Base-by-base conservation (phyloP, 345 rosid species). In the Ceriops decandra region DNA sequence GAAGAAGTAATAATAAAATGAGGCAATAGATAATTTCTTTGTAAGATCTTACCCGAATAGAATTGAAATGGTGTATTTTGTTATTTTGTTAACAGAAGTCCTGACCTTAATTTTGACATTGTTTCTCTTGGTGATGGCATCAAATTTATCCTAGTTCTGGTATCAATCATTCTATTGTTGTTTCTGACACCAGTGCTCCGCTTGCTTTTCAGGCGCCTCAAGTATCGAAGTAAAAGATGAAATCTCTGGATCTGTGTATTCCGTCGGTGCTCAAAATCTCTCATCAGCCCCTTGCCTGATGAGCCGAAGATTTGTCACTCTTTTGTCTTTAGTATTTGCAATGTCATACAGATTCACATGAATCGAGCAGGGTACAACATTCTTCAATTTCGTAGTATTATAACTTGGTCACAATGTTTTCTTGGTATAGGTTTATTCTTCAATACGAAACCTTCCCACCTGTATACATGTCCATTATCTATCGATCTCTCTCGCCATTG, bases 161-260 rank as follows among this genome's bases (percentile, higher is more conserved):
- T 10, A 17, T 56, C 38, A 26, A 60, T 6, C 13, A 28, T 27
- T 5, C 31, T 33, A 13, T 27, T 47, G 58, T 20, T 17, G 7
- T 62, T 19, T 67, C 58, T 52, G 6, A 24, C 46, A 24, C 6
- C 19, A 4, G 42, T 60, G 28, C 54, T 70, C 11, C 63, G 62
- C 72, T 67, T 64, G 36, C 17, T 52, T 24, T 76, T 66, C 68
- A 93, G 98, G 98, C 74, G 85, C 98, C 47, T 85, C 97, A 5
- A 84, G 82, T 80, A 82, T 93, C 84, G 78, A 81, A 74, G 66
- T 93, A 67, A 86, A 76, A 82, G 97, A 85, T 17, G 85, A 78
- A 47, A 58, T 52, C 2, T 64, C 85, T 1, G 93, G 86, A 38
- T 67, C 66, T 24, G 78, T 62, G 28, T 83, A 86, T 72, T 61